Percentiles rank a stretch among this genome's conserved stretches.
These are phyloP conservation scores for Taiwanofungus camphoratus DNA, from an alignment of 1,284 basidiomycete species.

Conservation along the genomic window DNA sequence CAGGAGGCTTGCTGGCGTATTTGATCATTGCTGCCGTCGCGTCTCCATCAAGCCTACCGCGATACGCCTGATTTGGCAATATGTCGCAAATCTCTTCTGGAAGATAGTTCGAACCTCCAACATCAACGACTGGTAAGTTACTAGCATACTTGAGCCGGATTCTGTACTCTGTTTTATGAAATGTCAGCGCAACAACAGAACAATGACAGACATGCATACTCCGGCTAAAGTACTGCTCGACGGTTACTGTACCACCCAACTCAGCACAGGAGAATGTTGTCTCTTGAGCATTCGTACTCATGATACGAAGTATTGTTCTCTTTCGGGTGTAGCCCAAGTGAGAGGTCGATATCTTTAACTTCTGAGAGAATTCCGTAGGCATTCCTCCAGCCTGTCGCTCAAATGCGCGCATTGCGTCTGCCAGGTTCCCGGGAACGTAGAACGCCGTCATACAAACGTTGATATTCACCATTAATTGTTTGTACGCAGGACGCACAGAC, in stretches of 20 bases:
- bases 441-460: constrained; percentile 73
- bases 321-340: constrained; percentile 51
- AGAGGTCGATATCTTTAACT: constrained; percentile 49
- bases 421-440: constrained; percentile 56
- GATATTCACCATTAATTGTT: constrained; percentile 68
- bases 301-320: constrained; percentile 44
- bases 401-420: constrained; percentile 48
- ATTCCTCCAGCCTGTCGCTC: constrained; percentile 38
- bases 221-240: constrained; percentile 54
- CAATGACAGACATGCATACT: constrained; percentile 35
- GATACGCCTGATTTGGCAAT: constrained; percentile 45
- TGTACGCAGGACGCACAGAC: constrained; percentile 58
- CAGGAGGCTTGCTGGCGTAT: constrained; percentile 54
- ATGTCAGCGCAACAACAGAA: constrained; percentile 1
- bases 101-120: constrained; percentile 43
- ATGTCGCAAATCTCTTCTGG: constrained; percentile 72
- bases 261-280: constrained; percentile 50
- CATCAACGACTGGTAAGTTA: constrained; percentile 56
- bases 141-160: constrained; percentile 42
- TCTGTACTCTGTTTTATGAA: constrained; percentile 43
- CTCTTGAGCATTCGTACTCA: constrained; percentile 36
- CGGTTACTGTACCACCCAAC: constrained; percentile 42
- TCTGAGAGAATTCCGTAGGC: constrained; percentile 43
- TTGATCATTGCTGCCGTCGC: constrained; percentile 64
- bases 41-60: constrained; percentile 43